These are phyloP conservation scores for Fusarium zealandicum DNA, from an alignment of 2,329 filamentous ascomycete species.

Conservation along the genomic window DNA sequence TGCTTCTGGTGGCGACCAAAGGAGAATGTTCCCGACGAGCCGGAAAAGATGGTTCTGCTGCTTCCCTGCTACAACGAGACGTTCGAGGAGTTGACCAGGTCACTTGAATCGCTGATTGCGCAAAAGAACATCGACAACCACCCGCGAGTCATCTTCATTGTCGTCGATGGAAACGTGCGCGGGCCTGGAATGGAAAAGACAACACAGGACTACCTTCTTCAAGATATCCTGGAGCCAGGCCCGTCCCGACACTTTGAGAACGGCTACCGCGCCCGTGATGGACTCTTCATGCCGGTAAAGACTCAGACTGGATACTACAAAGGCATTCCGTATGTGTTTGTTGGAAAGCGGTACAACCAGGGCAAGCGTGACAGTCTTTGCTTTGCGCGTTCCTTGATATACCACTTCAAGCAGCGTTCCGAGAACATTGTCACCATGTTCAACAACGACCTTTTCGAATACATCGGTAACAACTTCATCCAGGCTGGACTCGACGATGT, in stretches of 20 bases:
- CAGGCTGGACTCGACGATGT: constrained; percentile 49
- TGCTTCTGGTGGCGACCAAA: constrained; percentile 44
- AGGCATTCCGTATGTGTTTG: constrained; percentile 55
- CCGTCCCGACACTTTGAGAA: constrained; percentile 48
- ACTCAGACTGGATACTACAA: constrained; percentile 54
- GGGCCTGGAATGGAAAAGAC: constrained; percentile 57
- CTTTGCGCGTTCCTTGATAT: constrained; percentile 57
- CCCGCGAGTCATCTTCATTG: constrained; percentile 54
- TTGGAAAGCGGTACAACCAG: constrained; percentile 58
- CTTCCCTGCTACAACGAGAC: constrained; percentile 61
- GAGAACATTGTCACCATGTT: constrained; percentile 55
- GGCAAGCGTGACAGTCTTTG: constrained; percentile 59
- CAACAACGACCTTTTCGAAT: constrained; percentile 52
- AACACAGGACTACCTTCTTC: constrained; percentile 55
- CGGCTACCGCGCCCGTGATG: constrained; percentile 56
- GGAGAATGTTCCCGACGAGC: constrained; percentile 47
- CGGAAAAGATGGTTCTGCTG: constrained; percentile 54
- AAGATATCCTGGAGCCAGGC: constrained; percentile 53
- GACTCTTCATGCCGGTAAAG: constrained; percentile 55
- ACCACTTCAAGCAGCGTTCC: constrained; percentile 55
- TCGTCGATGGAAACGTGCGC: constrained; percentile 57
- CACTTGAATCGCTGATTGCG: constrained; percentile 54
- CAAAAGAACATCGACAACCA: constrained; percentile 54
- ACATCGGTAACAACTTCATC: constrained; percentile 50
- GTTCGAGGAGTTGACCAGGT: constrained; percentile 51